phyloP scores from a whole-genome alignment of 768 basidiomycete species.

The Mycena polygramma region DNA sequence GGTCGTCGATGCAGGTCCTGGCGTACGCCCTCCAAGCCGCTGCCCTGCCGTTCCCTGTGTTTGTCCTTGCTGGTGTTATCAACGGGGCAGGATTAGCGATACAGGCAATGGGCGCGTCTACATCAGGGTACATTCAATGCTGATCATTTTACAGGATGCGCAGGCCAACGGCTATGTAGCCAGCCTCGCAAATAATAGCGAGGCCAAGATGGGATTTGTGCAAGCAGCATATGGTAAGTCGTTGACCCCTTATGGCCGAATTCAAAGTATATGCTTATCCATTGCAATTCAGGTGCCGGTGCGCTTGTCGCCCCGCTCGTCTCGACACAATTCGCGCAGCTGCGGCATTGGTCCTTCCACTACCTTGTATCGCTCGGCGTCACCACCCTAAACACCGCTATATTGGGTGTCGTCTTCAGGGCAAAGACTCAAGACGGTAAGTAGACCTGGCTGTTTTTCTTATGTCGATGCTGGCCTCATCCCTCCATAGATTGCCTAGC shows the following conservation, averaged over 20 bases:
- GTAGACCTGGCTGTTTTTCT: slow-evolving; percentile 1
- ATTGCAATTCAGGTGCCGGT: slow-evolving; percentile 54
- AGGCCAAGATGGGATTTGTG: slow-evolving; percentile 61
- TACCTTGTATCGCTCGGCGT: slow-evolving; percentile 70
- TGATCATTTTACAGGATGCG: slow-evolving; percentile 52
- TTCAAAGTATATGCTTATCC: too few species aligned
- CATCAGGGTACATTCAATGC: neutral
- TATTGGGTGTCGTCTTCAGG: slow-evolving; percentile 44
- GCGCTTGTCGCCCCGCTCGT: slow-evolving; percentile 71
- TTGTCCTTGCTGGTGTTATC: slow-evolving; percentile 54
- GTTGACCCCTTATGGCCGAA: neutral
- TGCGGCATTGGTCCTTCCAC: slow-evolving; percentile 70
- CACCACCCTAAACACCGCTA: slow-evolving; percentile 54
- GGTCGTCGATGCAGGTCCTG: slow-evolving; percentile 57
- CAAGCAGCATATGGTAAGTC: slow-evolving; percentile 59
- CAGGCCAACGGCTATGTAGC: slow-evolving; percentile 66
- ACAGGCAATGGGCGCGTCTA: slow-evolving; percentile 45
- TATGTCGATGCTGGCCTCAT: neutral
- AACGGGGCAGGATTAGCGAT: slow-evolving; percentile 49
- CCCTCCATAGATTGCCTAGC: slow-evolving; percentile 19
- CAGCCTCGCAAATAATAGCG: slow-evolving; percentile 53
- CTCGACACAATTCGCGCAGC: slow-evolving; percentile 72
- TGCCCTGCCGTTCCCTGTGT: slow-evolving; percentile 67
- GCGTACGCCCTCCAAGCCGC: slow-evolving; percentile 62
- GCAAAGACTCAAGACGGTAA: slow-evolving; percentile 47